phyloP scores from a whole-genome alignment of 2,329 filamentous ascomycete genomes.

The Botryotinia calthae region DNA sequence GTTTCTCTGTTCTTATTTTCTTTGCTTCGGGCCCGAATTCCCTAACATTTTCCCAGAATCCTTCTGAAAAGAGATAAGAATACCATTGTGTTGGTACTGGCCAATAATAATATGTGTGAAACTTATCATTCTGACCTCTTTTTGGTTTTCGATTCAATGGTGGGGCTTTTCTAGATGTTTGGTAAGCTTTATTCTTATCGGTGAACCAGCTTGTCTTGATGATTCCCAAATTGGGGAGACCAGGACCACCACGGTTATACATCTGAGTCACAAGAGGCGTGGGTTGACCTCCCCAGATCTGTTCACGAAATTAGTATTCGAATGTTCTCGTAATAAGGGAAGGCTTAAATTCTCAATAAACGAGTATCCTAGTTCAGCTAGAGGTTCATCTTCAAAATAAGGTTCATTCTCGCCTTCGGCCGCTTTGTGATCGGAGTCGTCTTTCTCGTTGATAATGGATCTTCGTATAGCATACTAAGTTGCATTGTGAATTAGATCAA shows the following conservation, averaged over 20 bases:
- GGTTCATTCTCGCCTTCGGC: conserved; percentile 7
- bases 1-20: background rate
- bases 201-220: conserved; percentile 12
- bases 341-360: conserved; percentile 6
- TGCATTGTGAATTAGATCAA: background rate
- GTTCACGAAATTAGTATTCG: background rate
- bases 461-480: conserved; percentile 6
- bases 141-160: background rate
- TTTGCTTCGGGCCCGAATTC: background rate
- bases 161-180: conserved; percentile 6
- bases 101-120: conserved; percentile 9
- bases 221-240: background rate
- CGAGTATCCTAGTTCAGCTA: conserved; percentile 12
- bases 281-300: conserved; percentile 5
- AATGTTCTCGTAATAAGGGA: background rate
- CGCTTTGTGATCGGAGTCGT: background rate
- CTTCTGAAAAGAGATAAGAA: background rate
- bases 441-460: background rate
- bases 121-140: background rate
- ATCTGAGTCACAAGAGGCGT: background rate
- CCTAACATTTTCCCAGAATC: conserved; percentile 2
- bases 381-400: conserved; percentile 15
- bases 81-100: conserved; percentile 4
- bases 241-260: conserved; percentile 12
- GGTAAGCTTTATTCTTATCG: background rate